Evolutionary conservation across 129 eudicot genomes (phyloP).

Genomic region (Artemisia argyi): DNA sequence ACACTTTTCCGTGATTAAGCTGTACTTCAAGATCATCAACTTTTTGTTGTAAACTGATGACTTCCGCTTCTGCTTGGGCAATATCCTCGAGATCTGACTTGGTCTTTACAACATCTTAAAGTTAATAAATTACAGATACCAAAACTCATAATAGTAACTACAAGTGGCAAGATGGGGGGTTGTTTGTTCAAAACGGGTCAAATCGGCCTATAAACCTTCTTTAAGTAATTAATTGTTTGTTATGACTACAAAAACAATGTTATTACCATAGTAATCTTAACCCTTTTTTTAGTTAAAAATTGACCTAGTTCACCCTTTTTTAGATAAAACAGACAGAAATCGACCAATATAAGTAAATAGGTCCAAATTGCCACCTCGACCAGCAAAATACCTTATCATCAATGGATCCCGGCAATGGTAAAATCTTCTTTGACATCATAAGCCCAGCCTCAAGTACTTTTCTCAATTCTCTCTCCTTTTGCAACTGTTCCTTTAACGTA

Average conservation of each 20-base stretch:
- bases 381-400: slow-evolving; percentile 66
- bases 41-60: slow-evolving; percentile 51
- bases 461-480: slow-evolving; percentile 72
- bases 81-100: slow-evolving; percentile 63
- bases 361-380: slow-evolving; percentile 9
- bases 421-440: slow-evolving; percentile 37
- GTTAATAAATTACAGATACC: too few species aligned
- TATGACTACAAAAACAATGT: too few species aligned
- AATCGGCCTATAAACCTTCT: neutral
- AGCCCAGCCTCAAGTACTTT: slow-evolving; percentile 65
- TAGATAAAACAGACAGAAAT: too few species aligned
- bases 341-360: too few species aligned
- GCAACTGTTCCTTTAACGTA: slow-evolving; percentile 60
- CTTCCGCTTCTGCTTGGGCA: slow-evolving; percentile 58
- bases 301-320: too few species aligned
- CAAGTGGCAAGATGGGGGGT: neutral
- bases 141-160: slow-evolving; percentile 34
- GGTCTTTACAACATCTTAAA: slow-evolving; percentile 53
- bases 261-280: neutral
- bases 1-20: slow-evolving; percentile 54
- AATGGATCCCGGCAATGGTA: slow-evolving; percentile 39
- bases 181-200: slow-evolving; percentile 1
- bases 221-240: too few species aligned
- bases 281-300: too few species aligned
- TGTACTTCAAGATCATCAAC: slow-evolving; percentile 61